Conservation (phyloP, 2,329 filamentous ascomycete genomes). For the Aspergillus novofumigatus region DNA sequence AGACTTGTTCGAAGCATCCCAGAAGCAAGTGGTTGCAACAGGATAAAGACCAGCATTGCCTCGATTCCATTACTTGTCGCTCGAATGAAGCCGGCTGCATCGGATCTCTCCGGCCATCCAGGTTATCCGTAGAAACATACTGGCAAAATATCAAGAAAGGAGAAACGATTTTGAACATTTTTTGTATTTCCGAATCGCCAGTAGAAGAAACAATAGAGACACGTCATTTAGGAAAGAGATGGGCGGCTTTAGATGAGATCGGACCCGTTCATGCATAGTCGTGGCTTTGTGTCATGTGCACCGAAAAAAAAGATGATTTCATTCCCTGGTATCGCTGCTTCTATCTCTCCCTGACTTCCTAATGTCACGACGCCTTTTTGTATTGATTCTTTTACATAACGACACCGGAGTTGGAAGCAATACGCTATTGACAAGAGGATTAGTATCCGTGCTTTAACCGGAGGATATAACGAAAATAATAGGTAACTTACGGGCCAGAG, state of each 20-base stretch:
- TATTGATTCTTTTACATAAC: conserved; percentile 76
- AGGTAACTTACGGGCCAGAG: conserved; percentile 81
- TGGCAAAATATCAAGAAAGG: not conserved
- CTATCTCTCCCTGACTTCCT: conserved; percentile 13
- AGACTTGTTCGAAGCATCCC: not conserved
- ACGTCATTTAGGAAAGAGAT: conserved; percentile 3
- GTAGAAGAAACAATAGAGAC: conserved; percentile 2
- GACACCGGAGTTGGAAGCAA: conserved; percentile 99
- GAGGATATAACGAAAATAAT: not conserved
- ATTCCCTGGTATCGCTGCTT: conserved; percentile 8
- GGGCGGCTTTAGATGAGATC: not conserved
- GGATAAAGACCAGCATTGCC: not conserved
- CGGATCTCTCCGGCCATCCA: too few relatives aligned
- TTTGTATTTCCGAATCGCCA: conserved; percentile 6
- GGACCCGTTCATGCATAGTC: not conserved
- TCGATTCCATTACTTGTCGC: not conserved
- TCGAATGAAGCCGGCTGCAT: not conserved
- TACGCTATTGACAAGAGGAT: conserved; percentile 61
- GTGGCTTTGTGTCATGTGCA: conserved; percentile 17
- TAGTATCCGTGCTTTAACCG: not conserved
- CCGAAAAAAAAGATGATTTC: conserved; percentile 4
- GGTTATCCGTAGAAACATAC: not conserved
- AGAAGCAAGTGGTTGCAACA: not conserved
- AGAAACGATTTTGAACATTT: conserved; percentile 5
- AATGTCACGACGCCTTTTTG: conserved; percentile 4